phyloP scores from a whole-genome alignment of 306 rosid species.

The Citrullus amarus region DNA sequence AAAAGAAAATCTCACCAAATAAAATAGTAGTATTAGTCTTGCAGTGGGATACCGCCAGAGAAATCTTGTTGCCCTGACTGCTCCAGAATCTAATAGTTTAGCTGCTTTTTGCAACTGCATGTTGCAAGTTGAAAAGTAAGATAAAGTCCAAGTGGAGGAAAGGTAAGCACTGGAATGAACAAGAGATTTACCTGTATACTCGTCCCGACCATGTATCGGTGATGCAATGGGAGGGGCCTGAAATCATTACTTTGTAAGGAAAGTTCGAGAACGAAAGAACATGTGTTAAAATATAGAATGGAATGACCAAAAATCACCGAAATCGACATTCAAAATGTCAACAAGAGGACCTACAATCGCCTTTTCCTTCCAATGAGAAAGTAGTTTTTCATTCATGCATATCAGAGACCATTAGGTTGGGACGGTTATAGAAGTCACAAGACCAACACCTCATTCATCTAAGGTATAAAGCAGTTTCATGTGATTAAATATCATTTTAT shows the following conservation, averaged over 20 bases:
- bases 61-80: conserved; percentile 95
- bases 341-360: too few species aligned
- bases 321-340: too few species aligned
- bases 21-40: conserved; percentile 61
- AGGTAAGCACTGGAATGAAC: conserved; percentile 2
- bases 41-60: conserved; percentile 97
- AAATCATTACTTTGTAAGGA: conserved; percentile 17
- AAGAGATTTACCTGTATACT: conserved; percentile 54
- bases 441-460: background rate
- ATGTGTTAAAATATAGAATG: background rate
- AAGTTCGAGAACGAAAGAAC: background rate
- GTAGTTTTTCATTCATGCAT: too few species aligned
- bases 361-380: too few species aligned
- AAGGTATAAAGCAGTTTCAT: background rate
- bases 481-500: background rate
- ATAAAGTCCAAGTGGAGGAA: conserved; percentile 12
- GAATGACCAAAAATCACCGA: background rate
- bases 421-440: background rate
- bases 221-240: conserved; percentile 91
- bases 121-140: conserved; percentile 13
- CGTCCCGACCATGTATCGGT: conserved; percentile 84
- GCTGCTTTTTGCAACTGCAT: conserved; percentile 86
- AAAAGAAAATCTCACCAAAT: conserved; percentile 49
- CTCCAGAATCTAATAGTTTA: conserved; percentile 79
- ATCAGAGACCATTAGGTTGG: too few species aligned